Percentiles rank a stretch among this genome's conserved stretches.
Conservation (phyloP, 2,329 filamentous ascomycete genomes). For the Zymoseptoria tritici region DNA sequence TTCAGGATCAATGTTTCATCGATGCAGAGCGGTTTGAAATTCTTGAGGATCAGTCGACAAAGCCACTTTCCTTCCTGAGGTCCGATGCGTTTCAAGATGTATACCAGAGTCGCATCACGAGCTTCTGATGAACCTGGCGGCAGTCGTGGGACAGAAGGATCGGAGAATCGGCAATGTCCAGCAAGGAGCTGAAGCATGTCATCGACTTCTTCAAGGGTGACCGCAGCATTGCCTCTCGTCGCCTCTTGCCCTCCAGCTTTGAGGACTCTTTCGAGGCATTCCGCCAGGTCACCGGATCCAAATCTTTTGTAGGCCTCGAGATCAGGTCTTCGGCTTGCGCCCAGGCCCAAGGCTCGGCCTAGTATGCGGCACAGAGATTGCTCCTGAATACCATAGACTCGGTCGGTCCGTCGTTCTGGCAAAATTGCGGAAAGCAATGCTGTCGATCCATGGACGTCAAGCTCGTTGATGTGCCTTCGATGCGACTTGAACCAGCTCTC, state of each 20-base stretch:
- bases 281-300: slow-evolving; percentile 59
- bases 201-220: slow-evolving; percentile 70
- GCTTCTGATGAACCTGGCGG: slow-evolving; percentile 19
- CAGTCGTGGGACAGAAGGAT: slow-evolving; percentile 45
- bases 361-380: slow-evolving; percentile 59
- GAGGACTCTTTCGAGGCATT: slow-evolving; percentile 62
- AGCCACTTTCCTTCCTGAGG: slow-evolving; percentile 80
- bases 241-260: slow-evolving; percentile 44
- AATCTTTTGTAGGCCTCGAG: slow-evolving; percentile 56
- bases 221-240: slow-evolving; percentile 19
- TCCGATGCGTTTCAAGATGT: slow-evolving; percentile 53
- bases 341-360: slow-evolving; percentile 57
- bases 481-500: slow-evolving; percentile 63
- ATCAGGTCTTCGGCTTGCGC: slow-evolving; percentile 52
- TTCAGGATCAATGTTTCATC: slow-evolving; percentile 51
- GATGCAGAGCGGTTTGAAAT: slow-evolving; percentile 60
- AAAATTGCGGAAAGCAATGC: slow-evolving; percentile 70
- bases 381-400: slow-evolving; percentile 66
- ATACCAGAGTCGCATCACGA: slow-evolving; percentile 44
- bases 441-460: slow-evolving; percentile 47
- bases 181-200: slow-evolving; percentile 58
- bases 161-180: slow-evolving; percentile 62
- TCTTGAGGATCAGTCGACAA: slow-evolving; percentile 70
- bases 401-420: slow-evolving; percentile 67
- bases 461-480: slow-evolving; percentile 49